Evolutionary conservation across 257 asterid genomes (phyloP), one percentile per base, ranked within the genome.

Genomic region (Solanum chiquidenum): DNA sequence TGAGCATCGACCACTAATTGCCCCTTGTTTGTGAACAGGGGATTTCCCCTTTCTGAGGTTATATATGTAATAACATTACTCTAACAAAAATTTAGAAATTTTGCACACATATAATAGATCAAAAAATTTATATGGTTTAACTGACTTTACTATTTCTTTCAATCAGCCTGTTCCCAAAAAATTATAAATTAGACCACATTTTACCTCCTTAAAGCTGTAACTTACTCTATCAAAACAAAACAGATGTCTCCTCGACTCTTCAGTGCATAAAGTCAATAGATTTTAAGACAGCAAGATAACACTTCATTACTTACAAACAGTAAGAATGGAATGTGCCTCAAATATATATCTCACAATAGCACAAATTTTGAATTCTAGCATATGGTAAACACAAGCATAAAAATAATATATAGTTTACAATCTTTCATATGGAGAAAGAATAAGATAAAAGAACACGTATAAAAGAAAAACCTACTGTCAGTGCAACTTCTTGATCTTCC

Each of bases 401-500:
- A 42, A 79, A 44, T 29, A 46, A 27, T 66, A 79, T 25, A 14
- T 13, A 25, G 9, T 79, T 27, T 14, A 79, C 21, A 79, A 27
- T 40, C 83, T 40, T 34, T 46, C 35, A 73, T 37, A 64, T n/a
- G 66, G 20, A 27, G 13, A 87, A 25, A 33, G 25, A n/a, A 31
- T 14, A 46, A 20, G 18, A 83, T 2, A 85, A 58, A 44, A 44
- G 46, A 52, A 9, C 9, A 23, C 2, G 27, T 29, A 60, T 40
- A 80, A 27, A 40, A n/a, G 14, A 34, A 89, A 55, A 37, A 83
- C 88, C 37, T 87, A 95, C 98, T 93, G 91, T 95, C 93, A 95
- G 88, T 55, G 99, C 99, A 71, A 90, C 89, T 60, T 90, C 93
- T 90, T 95, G 96, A 92, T 95, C 96, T 92, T 95, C 92, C 92